Percentiles rank a stretch among this genome's conserved stretches.
Conservation (phyloP, 495 filamentous ascomycete species). For the Terfezia claveryi region DNA sequence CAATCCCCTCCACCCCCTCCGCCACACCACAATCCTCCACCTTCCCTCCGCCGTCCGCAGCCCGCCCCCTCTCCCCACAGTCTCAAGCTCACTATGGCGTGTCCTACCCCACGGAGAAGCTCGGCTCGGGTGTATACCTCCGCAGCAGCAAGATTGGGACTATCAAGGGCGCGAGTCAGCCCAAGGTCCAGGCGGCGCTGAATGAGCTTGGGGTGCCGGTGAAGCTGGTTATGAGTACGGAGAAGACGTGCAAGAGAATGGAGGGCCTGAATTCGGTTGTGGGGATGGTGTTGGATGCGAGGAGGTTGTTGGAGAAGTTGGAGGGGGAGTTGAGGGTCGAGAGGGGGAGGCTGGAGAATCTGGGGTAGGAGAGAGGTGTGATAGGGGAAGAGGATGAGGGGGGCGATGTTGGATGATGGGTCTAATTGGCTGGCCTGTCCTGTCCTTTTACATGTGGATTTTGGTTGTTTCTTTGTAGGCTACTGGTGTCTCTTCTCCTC, state of each 20-base stretch:
- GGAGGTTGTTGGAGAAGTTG: slow-evolving; percentile 69
- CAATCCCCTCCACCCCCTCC: neutral
- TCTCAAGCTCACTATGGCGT: slow-evolving; percentile 67
- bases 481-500: neutral
- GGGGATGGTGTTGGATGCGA: slow-evolving; percentile 50
- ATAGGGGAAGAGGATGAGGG: neutral
- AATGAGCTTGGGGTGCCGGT: slow-evolving; percentile 58
- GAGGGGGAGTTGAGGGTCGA: slow-evolving; percentile 60
- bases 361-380: neutral
- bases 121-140: slow-evolving; percentile 29
- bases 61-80: slow-evolving; percentile 45
- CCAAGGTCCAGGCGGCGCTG: slow-evolving; percentile 28
- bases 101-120: slow-evolving; percentile 53
- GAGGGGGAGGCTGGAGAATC: slow-evolving; percentile 25
- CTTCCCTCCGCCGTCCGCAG: slow-evolving; percentile 1
- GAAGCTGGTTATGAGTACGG: slow-evolving; percentile 67
- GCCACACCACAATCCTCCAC: neutral
- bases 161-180: slow-evolving; percentile 16
- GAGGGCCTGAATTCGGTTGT: slow-evolving; percentile 60
- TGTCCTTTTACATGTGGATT: neutral
- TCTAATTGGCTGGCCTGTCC: neutral
- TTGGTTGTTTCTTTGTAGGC: neutral
- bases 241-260: slow-evolving; percentile 53
- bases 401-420: too few species aligned
- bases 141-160: slow-evolving; percentile 13